Base-by-base conservation (phyloP, 192 early-diverging fungal species). In the Tieghemiomyces parasiticus region DNA sequence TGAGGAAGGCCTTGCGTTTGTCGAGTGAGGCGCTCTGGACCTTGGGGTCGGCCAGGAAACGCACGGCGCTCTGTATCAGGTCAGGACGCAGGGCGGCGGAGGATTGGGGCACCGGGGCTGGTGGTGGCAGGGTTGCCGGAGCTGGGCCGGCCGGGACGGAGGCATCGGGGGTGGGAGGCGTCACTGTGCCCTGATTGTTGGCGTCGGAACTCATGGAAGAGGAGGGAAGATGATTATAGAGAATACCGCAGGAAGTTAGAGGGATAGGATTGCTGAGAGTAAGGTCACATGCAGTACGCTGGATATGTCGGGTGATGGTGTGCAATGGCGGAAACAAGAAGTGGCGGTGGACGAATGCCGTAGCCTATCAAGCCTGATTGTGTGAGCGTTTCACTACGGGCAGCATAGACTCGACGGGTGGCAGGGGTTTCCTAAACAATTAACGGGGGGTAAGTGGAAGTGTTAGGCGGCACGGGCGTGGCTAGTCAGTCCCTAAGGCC, bases 1-100 rank as follows among this genome's bases (percentile, higher is more conserved):
- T 91, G 26, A 99, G 77, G 70, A 99, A 99, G n/a, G 94, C 81
- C 30, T 95, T 75, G 49, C 88, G 85, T 60, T 95, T 94, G 33
- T 90, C 89, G 25, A 99, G 68, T 0, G 96, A 81, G 19, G 89
- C 81, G 12, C 80, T 68, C 65, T 89, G 86, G 16, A 99, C 94
- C 63, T 93, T 91, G 38, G 93, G 86, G 72, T 99, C 93, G 24
- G 72, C 67, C 33, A 99, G 81, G 67, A 99, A 99, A 53, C 86
- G 85, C 62, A 96, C 86, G 3, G 96, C 96, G 1, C 83, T 84
- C 31, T 75, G 73, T 59, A 92, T 71, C 28, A 89, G 71, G 59
- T 89, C 86, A 67, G 86, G 81, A 46, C 88, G 84, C 35, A 71
- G 63, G 14, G 66, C 63, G 9, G 49, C 8, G 4, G 49, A 50